phyloP scores from a whole-genome alignment of 2,329 filamentous ascomycete species.

The Colletotrichum noveboracense region DNA sequence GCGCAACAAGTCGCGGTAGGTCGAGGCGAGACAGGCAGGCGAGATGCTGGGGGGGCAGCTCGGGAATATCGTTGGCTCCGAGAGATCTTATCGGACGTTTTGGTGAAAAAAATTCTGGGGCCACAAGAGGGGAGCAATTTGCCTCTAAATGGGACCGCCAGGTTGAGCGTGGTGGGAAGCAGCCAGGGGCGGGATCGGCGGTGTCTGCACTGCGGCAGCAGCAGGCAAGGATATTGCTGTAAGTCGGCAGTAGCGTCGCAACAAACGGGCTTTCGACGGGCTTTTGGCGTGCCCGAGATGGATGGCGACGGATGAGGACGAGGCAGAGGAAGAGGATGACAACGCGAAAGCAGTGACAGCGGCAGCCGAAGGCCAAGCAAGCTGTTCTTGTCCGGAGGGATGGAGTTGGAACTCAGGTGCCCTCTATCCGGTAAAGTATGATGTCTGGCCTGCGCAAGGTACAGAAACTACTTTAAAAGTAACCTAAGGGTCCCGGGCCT shows the following conservation, averaged over 20 bases:
- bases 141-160: neutral
- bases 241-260: neutral
- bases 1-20: neutral
- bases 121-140: neutral
- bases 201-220: neutral
- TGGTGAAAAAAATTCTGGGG: neutral
- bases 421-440: neutral
- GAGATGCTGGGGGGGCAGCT: neutral
- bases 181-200: slow-evolving; percentile 6
- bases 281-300: neutral
- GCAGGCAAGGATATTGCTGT: neutral
- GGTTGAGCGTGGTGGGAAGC: neutral
- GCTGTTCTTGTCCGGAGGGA: neutral
- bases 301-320: neutral
- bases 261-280: neutral
- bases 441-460: neutral
- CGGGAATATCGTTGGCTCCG: slow-evolving; percentile 4
- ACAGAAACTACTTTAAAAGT: neutral
- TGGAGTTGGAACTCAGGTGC: neutral
- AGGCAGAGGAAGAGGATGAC: neutral
- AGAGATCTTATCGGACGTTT: slow-evolving; percentile 6
- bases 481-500: neutral
- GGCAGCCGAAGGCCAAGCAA: neutral
- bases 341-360: neutral
- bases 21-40: neutral